A percentile compares a stretch with the other conserved stretches of the same genome.
Conservation (phyloP, 176 grass and related monocot species). For the Ensete glaucum region DNA sequence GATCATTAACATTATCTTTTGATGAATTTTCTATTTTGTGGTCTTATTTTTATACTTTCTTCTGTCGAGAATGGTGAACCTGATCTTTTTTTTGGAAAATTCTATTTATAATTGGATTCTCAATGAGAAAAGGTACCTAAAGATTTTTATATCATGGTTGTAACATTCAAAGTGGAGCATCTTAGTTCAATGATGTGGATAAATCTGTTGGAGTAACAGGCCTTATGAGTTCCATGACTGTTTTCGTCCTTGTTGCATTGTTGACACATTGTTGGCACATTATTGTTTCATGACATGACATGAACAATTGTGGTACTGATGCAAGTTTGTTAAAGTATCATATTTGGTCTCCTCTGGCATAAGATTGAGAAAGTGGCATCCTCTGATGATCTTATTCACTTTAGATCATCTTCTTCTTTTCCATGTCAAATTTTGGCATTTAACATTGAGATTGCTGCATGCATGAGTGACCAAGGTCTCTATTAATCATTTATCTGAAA, state of each 20-base stretch:
- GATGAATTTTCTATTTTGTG: no score
- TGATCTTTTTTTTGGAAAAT: no score
- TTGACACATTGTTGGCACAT: neutral
- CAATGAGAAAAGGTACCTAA: no score
- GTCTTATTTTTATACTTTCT: no score
- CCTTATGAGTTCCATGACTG: neutral
- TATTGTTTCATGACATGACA: neutral
- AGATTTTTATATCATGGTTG: no score
- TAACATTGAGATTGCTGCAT: neutral
- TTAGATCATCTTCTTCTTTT: neutral
- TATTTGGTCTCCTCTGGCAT: neutral
- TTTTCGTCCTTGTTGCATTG: neutral
- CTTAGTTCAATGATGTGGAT: no score
- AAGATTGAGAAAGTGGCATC: neutral
- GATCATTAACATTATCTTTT: no score
- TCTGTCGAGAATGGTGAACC: no score
- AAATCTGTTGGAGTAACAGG: no score
- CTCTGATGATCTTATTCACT: neutral
- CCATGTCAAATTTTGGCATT: neutral
- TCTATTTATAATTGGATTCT: no score
- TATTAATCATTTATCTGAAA: conserved; percentile 22
- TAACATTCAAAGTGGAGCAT: no score
- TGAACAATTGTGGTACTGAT: neutral
- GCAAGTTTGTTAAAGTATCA: neutral
- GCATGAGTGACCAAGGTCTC: neutral